These are phyloP conservation scores for Aureobasidium leucospermi DNA, from an alignment of 2,329 filamentous ascomycete species.

Conservation along the genomic window DNA sequence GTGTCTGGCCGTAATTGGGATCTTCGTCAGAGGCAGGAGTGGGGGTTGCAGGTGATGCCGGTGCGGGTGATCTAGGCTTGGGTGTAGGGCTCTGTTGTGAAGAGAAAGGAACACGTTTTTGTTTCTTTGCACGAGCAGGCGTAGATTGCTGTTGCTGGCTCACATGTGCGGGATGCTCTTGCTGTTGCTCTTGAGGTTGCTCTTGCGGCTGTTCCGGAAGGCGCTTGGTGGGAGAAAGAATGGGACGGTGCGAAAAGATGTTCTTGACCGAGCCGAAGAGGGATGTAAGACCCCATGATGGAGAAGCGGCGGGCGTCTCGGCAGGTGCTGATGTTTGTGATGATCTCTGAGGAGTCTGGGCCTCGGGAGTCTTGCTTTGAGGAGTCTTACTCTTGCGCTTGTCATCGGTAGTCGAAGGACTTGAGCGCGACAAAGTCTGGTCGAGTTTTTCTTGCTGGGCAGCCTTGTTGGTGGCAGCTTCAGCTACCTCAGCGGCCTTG, in stretches of 20 bases:
- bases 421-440: neutral
- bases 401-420: neutral
- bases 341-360: neutral
- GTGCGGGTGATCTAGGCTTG: neutral
- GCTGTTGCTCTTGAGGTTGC: neutral
- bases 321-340: neutral
- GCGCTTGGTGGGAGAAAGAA: neutral
- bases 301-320: constrained; percentile 3
- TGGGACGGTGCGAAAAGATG: constrained; percentile 6
- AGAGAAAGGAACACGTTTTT: neutral
- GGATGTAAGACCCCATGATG: constrained; percentile 9
- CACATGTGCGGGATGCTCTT: neutral
- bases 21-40: neutral
- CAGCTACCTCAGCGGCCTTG: neutral
- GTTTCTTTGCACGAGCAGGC: neutral
- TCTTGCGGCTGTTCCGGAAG: neutral
- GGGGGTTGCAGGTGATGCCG: neutral
- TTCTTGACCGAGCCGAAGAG: constrained; percentile 10
- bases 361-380: neutral
- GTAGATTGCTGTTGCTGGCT: neutral
- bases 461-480: neutral
- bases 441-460: neutral
- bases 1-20: neutral
- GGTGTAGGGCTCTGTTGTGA: neutral
- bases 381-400: constrained; percentile 1